Percentiles rank a stretch among this genome's conserved stretches.
phyloP scores from a whole-genome alignment of 495 filamentous ascomycete genomes.

The Hypoxylon rickii region DNA sequence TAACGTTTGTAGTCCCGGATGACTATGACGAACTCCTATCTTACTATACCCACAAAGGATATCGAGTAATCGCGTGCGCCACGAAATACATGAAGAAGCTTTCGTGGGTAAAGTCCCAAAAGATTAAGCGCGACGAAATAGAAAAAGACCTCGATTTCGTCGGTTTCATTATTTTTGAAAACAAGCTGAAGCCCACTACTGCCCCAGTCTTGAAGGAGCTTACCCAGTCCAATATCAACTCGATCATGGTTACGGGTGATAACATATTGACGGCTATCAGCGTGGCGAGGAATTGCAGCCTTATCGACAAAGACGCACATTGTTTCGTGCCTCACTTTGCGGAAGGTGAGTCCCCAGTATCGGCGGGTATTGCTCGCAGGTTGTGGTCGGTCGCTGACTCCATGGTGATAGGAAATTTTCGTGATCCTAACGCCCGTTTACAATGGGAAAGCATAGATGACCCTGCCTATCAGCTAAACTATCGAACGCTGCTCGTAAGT shows the following conservation, averaged over 20 bases:
- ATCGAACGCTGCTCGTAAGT: constrained; percentile 70
- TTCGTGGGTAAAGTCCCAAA: constrained; percentile 91
- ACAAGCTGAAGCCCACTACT: constrained; percentile 90
- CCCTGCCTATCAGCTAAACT: constrained; percentile 71
- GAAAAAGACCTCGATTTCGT: constrained; percentile 83
- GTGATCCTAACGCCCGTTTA: constrained; percentile 69
- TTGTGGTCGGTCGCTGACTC: constrained; percentile 4
- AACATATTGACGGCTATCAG: constrained; percentile 98
- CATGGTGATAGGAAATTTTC: constrained; percentile 56
- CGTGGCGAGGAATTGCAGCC: constrained; percentile 88
- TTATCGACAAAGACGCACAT: constrained; percentile 78
- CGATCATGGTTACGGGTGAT: constrained; percentile 97
- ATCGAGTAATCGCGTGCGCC: constrained; percentile 96
- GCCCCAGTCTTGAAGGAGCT: constrained; percentile 79
- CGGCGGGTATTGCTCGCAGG: too few species aligned
- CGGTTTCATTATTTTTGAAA: constrained; percentile 98
- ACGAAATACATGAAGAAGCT: constrained; percentile 83
- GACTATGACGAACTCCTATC: constrained; percentile 88
- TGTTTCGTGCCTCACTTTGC: constrained; percentile 91
- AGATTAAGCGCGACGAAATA: constrained; percentile 83
- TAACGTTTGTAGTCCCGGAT: constrained; percentile 66
- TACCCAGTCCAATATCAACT: constrained; percentile 80
- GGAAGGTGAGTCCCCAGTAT: constrained; percentile 60
- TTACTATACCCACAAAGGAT: constrained; percentile 93
- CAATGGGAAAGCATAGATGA: constrained; percentile 94